Base-by-base conservation (phyloP, 495 filamentous ascomycete species). In the Trichoderma virens region DNA sequence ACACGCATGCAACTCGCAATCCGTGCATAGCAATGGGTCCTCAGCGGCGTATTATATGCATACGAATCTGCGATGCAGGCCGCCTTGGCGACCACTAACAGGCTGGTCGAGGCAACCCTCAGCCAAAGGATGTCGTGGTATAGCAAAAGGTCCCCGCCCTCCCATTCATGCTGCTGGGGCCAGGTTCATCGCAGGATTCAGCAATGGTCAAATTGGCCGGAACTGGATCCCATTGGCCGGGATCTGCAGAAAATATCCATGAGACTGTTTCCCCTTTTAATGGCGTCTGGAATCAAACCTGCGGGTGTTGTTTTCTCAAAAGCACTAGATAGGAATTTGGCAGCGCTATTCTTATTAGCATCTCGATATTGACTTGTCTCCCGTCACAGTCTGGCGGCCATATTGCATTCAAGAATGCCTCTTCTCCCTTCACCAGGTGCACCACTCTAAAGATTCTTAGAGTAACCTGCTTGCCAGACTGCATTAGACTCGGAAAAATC, bases 191-290 rank as follows among this genome's bases (percentile, higher is more conserved):
- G 27, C 9, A 30, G 51, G 51, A 30, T 56, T 30, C 20, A 30
- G 25, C 1, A 30, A 28, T 27, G 23, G 5, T 16, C 23, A 28
- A 28, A 4, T 30, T 30, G 14, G 9, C 51, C 51, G 51, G 51
- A 30, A 56, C 51, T 16, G 51, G 51, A 56, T 56, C 51, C 51
- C 51, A 56, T 56, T 56, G 51, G 51, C 51, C 18, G 3, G 20
- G 2, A 30, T 18, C 28, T 28, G 51, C 27, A 5, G 9, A 54
- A 27, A 28, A 28, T 3, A 28, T 56, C 25, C 51, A 56, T 56
- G 27, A 56, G 51, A 28, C 20, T n/a, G 23, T 56, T 16, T 30
- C 23, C 25, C 23, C 4, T 28, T 30, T 31, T 14, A 56, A 56
- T 28, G 16, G 11, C 27, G 16, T 28, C 51, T 30, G 25, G 41